Conservation (phyloP, 768 basidiomycete genomes). For the Suillus americanus region DNA sequence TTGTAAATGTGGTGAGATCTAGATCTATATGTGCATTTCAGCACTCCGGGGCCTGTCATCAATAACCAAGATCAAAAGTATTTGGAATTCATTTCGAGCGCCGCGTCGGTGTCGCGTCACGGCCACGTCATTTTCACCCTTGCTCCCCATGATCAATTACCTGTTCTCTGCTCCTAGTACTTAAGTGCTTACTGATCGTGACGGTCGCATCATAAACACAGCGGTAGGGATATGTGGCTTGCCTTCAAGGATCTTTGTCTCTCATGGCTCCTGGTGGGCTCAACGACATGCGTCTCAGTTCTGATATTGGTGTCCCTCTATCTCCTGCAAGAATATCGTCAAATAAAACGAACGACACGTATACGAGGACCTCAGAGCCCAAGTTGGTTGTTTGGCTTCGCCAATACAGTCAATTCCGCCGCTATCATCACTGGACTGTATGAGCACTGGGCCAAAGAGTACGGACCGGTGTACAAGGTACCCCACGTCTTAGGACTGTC, state of each 20-base stretch:
- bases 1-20: background rate
- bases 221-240: background rate
- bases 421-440: slow-evolving; percentile 32
- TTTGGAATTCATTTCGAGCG: background rate
- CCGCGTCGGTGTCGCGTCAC: background rate
- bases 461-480: slow-evolving; percentile 43
- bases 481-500: slow-evolving; percentile 35
- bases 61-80: background rate
- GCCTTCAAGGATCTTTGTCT: background rate
- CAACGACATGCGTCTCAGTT: background rate
- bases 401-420: slow-evolving; percentile 22
- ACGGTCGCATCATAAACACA: background rate
- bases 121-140: background rate
- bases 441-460: slow-evolving; percentile 43
- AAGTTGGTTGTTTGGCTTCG: slow-evolving; percentile 42
- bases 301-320: background rate
- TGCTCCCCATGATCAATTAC: background rate
- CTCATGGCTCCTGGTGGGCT: background rate
- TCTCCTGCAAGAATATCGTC: background rate
- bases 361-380: slow-evolving; percentile 40
- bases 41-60: background rate
- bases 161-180: background rate
- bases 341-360: slow-evolving; percentile 19
- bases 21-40: background rate
- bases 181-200: background rate